phyloP scores from a whole-genome alignment of 495 filamentous ascomycete genomes.

The Trichocladium antarcticum region DNA sequence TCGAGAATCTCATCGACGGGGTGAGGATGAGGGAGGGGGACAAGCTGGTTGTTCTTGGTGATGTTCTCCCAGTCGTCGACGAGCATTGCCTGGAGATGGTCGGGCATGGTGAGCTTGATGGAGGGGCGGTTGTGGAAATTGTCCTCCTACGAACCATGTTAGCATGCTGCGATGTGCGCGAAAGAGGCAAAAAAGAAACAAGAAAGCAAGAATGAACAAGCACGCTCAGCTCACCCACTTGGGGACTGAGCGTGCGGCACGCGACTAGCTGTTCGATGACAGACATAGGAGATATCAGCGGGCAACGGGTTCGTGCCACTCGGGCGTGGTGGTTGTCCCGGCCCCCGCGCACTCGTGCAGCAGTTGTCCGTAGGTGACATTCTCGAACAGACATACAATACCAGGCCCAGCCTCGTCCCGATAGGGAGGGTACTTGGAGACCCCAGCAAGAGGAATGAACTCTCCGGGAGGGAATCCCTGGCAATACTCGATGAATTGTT shows the following conservation, averaged over 20 bases:
- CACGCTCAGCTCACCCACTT: neutral
- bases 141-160: constrained; percentile 57
- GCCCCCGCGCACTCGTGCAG: neutral
- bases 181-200: neutral
- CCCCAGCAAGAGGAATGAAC: constrained; percentile 23
- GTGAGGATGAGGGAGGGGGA: constrained; percentile 64
- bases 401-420: neutral
- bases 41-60: constrained; percentile 83
- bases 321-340: neutral
- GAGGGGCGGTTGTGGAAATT: constrained; percentile 65
- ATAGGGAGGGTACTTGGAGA: neutral
- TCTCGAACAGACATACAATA: neutral
- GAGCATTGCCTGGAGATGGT: constrained; percentile 75
- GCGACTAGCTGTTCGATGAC: neutral
- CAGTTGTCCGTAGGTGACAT: neutral
- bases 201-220: neutral
- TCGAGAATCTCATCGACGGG: constrained; percentile 68
- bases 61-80: constrained; percentile 99
- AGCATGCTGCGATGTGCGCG: constrained; percentile 9
- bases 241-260: neutral
- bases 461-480: constrained; percentile 2
- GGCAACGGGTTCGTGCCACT: neutral
- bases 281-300: neutral
- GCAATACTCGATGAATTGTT: constrained; percentile 15
- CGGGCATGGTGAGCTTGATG: constrained; percentile 70